phyloP scores from a whole-genome alignment of 352 stramenopile genomes.

The Phytopythium boreale region DNA sequence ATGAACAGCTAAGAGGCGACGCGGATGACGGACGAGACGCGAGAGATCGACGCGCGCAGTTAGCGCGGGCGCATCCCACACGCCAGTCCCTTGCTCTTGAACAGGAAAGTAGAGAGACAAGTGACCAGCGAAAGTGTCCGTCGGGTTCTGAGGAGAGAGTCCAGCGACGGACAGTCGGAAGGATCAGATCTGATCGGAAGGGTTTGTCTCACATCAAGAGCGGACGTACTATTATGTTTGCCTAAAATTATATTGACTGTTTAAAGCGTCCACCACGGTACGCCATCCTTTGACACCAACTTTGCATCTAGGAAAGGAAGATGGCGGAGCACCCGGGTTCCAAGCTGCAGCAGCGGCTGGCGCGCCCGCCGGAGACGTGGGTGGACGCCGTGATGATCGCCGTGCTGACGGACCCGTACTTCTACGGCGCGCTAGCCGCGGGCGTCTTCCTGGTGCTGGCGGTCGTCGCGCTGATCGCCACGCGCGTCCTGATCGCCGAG shows the following conservation, averaged over 20 bases:
- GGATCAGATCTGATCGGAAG: constrained; percentile 1
- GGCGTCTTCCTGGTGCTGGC: constrained; percentile 47
- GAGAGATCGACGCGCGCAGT: constrained; percentile 2
- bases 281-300: background rate
- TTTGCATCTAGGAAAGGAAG: too few species aligned
- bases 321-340: constrained; percentile 13
- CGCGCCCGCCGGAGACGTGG: constrained; percentile 57
- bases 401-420: constrained; percentile 58
- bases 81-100: background rate
- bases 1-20: background rate
- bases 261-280: background rate
- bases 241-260: background rate
- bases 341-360: constrained; percentile 44
- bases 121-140: background rate
- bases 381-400: constrained; percentile 57
- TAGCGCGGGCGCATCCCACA: background rate
- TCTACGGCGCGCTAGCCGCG: constrained; percentile 43
- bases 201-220: constrained; percentile 1
- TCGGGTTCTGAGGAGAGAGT: constrained; percentile 1
- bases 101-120: too few species aligned
- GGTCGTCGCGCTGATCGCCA: constrained; percentile 51
- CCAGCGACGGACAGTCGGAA: background rate
- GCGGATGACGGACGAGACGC: background rate
- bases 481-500: constrained; percentile 51
- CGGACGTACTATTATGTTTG: background rate